Conservation (phyloP, 306 rosid species). For the Cucumis melo region DNA sequence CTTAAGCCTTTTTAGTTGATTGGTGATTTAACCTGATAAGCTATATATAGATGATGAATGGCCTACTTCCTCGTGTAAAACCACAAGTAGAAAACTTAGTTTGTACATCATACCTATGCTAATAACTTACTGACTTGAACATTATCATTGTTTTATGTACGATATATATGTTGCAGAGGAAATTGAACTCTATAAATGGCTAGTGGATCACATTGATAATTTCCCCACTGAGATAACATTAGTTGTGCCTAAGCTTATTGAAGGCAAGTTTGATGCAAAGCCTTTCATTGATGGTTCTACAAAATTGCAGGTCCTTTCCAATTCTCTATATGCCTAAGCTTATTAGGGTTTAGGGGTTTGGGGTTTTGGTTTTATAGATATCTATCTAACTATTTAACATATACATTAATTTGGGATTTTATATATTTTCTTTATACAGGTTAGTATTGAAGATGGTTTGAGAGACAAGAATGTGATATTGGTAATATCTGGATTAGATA, state of each 20-base stretch:
- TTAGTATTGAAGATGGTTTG: not conserved
- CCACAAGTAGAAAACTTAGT: not conserved
- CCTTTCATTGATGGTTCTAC: slow-evolving; percentile 41
- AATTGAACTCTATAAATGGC: not conserved
- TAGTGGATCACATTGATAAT: not conserved
- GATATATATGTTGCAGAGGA: not conserved
- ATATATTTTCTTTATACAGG: not conserved
- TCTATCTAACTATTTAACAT: too few species aligned
- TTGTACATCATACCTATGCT: not conserved
- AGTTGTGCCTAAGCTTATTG: not conserved
- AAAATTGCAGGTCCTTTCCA: slow-evolving; percentile 9
- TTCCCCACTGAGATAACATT: not conserved
- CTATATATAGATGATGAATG: too few species aligned
- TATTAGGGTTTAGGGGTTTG: too few species aligned
- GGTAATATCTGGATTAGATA: slow-evolving; percentile 38
- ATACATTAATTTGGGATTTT: too few species aligned
- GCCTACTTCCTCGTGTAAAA: too few species aligned
- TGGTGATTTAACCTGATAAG: too few species aligned
- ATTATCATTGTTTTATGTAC: not conserved
- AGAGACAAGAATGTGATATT: slow-evolving; percentile 25
- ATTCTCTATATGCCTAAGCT: too few species aligned
- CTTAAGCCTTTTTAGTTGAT: too few species aligned
- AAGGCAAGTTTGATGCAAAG: not conserved
- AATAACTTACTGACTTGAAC: not conserved
- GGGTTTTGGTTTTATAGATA: too few species aligned